These are phyloP conservation scores for Malassezia nana DNA, from an alignment of 1,284 basidiomycete genomes.

Conservation along the genomic window DNA sequence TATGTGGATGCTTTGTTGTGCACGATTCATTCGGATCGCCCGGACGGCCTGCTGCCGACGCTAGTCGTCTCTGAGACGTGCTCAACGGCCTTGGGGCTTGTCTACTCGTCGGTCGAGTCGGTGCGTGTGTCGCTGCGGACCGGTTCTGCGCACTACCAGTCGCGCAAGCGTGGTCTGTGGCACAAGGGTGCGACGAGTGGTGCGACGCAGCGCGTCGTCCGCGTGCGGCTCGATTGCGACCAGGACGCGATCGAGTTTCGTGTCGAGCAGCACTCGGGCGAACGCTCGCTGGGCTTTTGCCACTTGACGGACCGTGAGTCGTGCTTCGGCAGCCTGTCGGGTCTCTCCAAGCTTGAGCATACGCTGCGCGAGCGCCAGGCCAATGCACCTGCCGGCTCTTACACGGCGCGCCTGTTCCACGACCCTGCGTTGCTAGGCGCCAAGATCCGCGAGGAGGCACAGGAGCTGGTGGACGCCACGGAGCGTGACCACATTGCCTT, in stretches of 20 bases:
- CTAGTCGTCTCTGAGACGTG: slow-evolving; percentile 59
- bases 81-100: slow-evolving; percentile 69
- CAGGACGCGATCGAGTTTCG: slow-evolving; percentile 81
- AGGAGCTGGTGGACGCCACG: slow-evolving; percentile 80
- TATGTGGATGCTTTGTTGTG: slow-evolving; percentile 49
- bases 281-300: slow-evolving; percentile 60
- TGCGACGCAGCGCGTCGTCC: slow-evolving; percentile 75
- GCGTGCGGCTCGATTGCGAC: slow-evolving; percentile 83
- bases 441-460: slow-evolving; percentile 97
- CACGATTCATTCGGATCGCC: slow-evolving; percentile 70
- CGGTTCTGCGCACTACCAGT: slow-evolving; percentile 89
- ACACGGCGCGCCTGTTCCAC: slow-evolving; percentile 78
- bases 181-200: slow-evolving; percentile 93
- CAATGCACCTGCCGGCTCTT: slow-evolving; percentile 77
- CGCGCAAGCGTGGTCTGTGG: slow-evolving; percentile 83
- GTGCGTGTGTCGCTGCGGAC: slow-evolving; percentile 76
- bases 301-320: slow-evolving; percentile 60
- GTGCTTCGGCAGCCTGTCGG: slow-evolving; percentile 69
- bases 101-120: slow-evolving; percentile 88
- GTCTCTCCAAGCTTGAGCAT: slow-evolving; percentile 70
- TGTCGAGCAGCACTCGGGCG: slow-evolving; percentile 71
- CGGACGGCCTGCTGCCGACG: slow-evolving; percentile 86
- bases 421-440: slow-evolving; percentile 71
- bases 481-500: slow-evolving; percentile 71
- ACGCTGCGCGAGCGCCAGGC: slow-evolving; percentile 66